Conservation (phyloP, 352 stramenopile species). For the Albugo candida region DNA sequence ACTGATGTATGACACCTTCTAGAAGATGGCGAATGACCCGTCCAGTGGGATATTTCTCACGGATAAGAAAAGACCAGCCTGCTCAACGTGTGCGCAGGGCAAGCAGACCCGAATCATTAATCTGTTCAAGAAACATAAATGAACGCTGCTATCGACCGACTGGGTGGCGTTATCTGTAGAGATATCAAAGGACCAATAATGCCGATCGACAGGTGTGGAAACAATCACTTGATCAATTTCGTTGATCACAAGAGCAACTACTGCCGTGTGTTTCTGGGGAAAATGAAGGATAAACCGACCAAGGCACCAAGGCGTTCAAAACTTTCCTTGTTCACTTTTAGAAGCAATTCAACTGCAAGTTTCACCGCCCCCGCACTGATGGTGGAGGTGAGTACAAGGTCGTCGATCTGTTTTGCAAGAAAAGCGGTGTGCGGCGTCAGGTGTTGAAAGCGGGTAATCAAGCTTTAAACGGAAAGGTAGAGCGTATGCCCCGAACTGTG, state of each 20-base stretch:
- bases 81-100: background rate
- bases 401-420: background rate
- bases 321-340: background rate
- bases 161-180: background rate
- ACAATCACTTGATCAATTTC: background rate
- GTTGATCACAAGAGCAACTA: slow-evolving; percentile 1
- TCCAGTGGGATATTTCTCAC: background rate
- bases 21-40: background rate
- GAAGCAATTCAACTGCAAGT: background rate
- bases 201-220: background rate
- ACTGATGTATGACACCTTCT: background rate
- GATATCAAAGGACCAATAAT: background rate
- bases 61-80: background rate
- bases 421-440: background rate
- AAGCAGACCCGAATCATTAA: background rate
- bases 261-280: background rate
- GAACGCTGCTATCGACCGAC: background rate
- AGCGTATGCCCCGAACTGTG: background rate
- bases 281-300: background rate
- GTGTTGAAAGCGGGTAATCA: background rate
- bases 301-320: background rate
- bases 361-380: background rate
- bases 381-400: background rate
- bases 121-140: background rate
- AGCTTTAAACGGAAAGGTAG: background rate